A percentile compares a stretch with the other conserved stretches of the same genome.
Evolutionary conservation across 164 flowering plant genomes (phyloP).

Genomic region (Tetracentron sinense): DNA sequence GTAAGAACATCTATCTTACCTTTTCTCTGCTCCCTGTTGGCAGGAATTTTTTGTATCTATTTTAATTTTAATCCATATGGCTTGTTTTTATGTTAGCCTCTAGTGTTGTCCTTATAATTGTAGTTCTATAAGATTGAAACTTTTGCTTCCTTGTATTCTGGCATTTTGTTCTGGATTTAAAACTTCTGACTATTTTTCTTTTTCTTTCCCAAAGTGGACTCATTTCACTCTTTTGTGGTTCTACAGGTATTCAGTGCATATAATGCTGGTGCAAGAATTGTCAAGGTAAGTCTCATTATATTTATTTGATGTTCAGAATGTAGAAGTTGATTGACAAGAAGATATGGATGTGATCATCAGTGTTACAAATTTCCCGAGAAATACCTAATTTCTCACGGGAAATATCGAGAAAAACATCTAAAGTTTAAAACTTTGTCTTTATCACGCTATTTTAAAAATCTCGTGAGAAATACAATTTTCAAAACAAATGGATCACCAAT

Average conservation of each 20-base stretch:
- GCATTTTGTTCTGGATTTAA: too few relatives aligned
- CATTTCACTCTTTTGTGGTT: not conserved
- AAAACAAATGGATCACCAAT: too few relatives aligned
- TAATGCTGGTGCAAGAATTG: slow-evolving; percentile 25
- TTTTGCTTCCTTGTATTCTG: too few relatives aligned
- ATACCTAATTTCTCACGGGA: too few relatives aligned
- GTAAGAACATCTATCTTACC: slow-evolving; percentile 30
- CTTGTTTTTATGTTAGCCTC: too few relatives aligned
- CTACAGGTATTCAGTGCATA: slow-evolving; percentile 23
- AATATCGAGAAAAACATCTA: too few relatives aligned
- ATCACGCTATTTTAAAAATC: too few relatives aligned
- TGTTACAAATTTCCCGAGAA: too few relatives aligned
- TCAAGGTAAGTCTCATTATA: slow-evolving; percentile 21
- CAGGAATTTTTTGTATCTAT: not conserved
- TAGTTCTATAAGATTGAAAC: too few relatives aligned
- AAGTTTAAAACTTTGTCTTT: too few relatives aligned
- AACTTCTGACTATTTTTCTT: not conserved
- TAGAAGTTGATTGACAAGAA: not conserved
- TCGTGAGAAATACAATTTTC: too few relatives aligned
- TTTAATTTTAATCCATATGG: not conserved
- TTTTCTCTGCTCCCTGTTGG: not conserved
- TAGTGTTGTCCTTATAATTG: too few relatives aligned
- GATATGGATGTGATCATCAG: not conserved
- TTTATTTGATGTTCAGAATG: not conserved
- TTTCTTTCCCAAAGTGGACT: not conserved